Base-by-base conservation (phyloP, 2,329 filamentous ascomycete species). In the Oidium heveae region DNA sequence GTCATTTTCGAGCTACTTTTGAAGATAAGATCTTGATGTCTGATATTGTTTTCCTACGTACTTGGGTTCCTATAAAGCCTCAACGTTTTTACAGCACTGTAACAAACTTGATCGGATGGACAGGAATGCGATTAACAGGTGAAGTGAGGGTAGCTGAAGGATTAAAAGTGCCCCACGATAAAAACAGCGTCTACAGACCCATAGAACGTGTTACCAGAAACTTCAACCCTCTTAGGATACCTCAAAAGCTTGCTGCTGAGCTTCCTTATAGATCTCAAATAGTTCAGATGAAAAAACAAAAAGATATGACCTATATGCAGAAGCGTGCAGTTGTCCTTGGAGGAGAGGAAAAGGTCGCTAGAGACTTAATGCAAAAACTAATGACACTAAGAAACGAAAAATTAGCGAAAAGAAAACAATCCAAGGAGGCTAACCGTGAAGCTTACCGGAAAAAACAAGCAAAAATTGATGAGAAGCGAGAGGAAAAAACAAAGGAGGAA, bases 1-100 rank as follows among this genome's bases (percentile, higher is more conserved):
- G 91, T 52, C 83, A 89, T 69, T 96, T 93, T 77, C 80, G 93
- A 63, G 91, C 91, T 24, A 96, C 91, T 0, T 98, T 98, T 62
- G 91, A 98, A 68, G 91, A 98, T 75, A 98, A 96, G 72, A 86
- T 98, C 58, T 74, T 98, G 53, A 87, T 94, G 76, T 86, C 81
- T 67, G 91, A 98, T 66, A 93, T 98, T 60, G 84, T 96, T 58
- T 96, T 98, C 72, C 70, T 98, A 41, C 79, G 91, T 52, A 89
- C 91, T 1, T 98, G 93, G 93, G 96, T 93, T 68, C 86, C 91
- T 10, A 81, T 98, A 68, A 87, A 87, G 64, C 91, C 91, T 1
- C 87, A 87, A 68, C 82, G 88, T 56, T 98, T 94, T 76, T 95
- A 95, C 73, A 95, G 96, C 68, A 85, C 87, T 1, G 88, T 93